A percentile compares a stretch with the other conserved stretches of the same genome.
These are phyloP conservation scores for Entoloma clypeatum DNA, from an alignment of 1,284 basidiomycete genomes.

Conservation along the genomic window DNA sequence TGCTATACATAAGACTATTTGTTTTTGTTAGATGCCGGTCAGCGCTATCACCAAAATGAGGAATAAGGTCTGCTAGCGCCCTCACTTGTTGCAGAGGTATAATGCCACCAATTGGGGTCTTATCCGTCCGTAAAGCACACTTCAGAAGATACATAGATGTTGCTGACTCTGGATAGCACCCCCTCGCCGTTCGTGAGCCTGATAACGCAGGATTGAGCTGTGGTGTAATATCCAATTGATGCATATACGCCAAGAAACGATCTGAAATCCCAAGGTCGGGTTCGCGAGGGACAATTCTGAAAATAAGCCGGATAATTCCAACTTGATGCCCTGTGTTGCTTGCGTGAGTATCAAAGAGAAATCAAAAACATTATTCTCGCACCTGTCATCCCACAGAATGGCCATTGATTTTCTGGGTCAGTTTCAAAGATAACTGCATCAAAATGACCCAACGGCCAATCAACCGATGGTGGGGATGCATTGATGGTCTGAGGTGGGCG, in stretches of 20 bases:
- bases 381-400: constrained; percentile 26
- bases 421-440: constrained; percentile 23
- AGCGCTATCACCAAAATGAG: constrained; percentile 17
- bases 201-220: constrained; percentile 15
- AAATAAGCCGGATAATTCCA: constrained; percentile 24
- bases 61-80: constrained; percentile 12
- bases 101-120: constrained; percentile 23
- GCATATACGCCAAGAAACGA: constrained; percentile 19
- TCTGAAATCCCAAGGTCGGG: constrained; percentile 4
- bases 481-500: constrained; percentile 22
- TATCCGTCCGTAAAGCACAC: constrained; percentile 14
- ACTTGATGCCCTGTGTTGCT: constrained; percentile 24
- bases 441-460: constrained; percentile 21
- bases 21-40: constrained; percentile 15
- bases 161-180: constrained; percentile 21
- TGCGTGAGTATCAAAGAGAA: constrained; percentile 3
- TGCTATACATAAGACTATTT: constrained; percentile 14
- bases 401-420: constrained; percentile 19
- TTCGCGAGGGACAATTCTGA: constrained; percentile 16
- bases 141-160: constrained; percentile 24
- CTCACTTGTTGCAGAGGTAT: constrained; percentile 13
- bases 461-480: constrained; percentile 18
- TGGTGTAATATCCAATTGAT: constrained; percentile 25
- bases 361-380: constrained; percentile 8
- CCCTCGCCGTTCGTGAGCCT: constrained; percentile 8